Evolutionary conservation across 2,329 filamentous ascomycete genomes (phyloP).

Genomic region (Ophiostoma angusticollis): DNA sequence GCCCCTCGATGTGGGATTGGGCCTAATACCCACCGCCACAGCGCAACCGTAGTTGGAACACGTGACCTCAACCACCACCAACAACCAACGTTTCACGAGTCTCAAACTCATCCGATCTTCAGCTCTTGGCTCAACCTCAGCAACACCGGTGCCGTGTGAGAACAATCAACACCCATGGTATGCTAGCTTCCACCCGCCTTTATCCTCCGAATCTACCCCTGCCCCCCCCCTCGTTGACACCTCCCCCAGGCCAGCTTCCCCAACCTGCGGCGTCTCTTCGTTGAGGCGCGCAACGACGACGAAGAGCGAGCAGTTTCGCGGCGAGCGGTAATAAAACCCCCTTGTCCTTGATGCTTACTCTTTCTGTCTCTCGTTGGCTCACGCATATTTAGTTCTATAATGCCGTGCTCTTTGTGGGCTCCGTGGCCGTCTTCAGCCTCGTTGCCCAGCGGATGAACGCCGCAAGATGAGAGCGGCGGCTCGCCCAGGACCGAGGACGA

Average conservation of each 20-base stretch:
- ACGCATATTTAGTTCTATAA: slow-evolving; percentile 85
- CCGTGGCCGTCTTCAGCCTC: slow-evolving; percentile 85
- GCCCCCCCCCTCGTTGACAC: slow-evolving; percentile 2
- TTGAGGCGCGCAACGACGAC: slow-evolving; percentile 81
- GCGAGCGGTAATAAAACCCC: slow-evolving; percentile 45
- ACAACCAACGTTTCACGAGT: too few species aligned
- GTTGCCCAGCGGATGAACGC: slow-evolving; percentile 76
- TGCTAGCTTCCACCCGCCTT: not conserved
- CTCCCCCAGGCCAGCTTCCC: slow-evolving; percentile 62
- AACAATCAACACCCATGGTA: slow-evolving; percentile 2
- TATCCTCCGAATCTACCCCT: not conserved
- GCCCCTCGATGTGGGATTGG: not conserved
- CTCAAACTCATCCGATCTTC: too few species aligned
- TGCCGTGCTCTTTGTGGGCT: slow-evolving; percentile 89
- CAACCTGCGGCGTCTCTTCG: slow-evolving; percentile 90
- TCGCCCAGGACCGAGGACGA: not conserved
- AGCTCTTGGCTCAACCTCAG: too few species aligned
- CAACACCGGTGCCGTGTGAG: too few species aligned
- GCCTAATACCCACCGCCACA: too few species aligned
- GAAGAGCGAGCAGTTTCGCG: slow-evolving; percentile 92
- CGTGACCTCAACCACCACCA: not conserved
- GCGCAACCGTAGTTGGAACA: not conserved
- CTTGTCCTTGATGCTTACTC: slow-evolving; percentile 25
- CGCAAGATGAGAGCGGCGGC: slow-evolving; percentile 16
- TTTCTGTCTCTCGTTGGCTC: slow-evolving; percentile 4